Base-by-base conservation (phyloP, 2,329 filamentous ascomycete species). In the Diaporthe sp. region DNA sequence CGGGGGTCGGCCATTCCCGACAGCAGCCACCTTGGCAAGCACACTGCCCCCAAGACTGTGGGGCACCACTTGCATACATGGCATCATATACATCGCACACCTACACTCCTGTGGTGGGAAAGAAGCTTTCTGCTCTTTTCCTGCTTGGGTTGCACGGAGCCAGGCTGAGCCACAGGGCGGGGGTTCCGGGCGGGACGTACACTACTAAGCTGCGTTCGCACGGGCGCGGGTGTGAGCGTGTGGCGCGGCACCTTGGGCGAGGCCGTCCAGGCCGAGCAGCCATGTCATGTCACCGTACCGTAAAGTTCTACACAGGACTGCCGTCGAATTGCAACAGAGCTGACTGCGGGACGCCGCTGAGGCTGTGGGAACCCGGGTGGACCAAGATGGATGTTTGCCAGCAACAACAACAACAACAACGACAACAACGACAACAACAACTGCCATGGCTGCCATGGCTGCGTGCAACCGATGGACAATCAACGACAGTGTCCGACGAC, bases 151-250 rank as follows among this genome's bases (percentile, higher is more conserved):
- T 70, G 39, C 35, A 55, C 37, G 42, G 42, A 61, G 51, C 56
- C 39, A 53, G 69, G 69, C 69, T 71, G 69, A 71, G 69, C 69
- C 69, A 47, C 56, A 51, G 35, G 51, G 32, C 69, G 69, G 69
- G 61, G 42, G 25, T 25, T 37, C 42, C 56, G 56, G 69, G 44
- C 66, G 68, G 68, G 68, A n/a, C n/a, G n/a, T n/a, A n/a, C n/a
- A n/a, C n/a, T n/a, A n/a, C n/a, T n/a, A n/a, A n/a, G n/a, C n/a
- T n/a, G n/a, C n/a, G n/a, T n/a, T n/a, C n/a, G n/a, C n/a, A n/a
- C 56, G 56, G 69, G 44, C 66, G 68, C 55, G 68, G 61, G n/a
- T 19, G 13, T n/a, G 7, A n/a, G 58, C 58, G 22, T 66, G 61
- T 50, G 42, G 42, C 42, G 63, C 44, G 59, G 59, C 42, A 32